Conservation (phyloP, 1,284 basidiomycete species). For the Xanthoconium separans region DNA sequence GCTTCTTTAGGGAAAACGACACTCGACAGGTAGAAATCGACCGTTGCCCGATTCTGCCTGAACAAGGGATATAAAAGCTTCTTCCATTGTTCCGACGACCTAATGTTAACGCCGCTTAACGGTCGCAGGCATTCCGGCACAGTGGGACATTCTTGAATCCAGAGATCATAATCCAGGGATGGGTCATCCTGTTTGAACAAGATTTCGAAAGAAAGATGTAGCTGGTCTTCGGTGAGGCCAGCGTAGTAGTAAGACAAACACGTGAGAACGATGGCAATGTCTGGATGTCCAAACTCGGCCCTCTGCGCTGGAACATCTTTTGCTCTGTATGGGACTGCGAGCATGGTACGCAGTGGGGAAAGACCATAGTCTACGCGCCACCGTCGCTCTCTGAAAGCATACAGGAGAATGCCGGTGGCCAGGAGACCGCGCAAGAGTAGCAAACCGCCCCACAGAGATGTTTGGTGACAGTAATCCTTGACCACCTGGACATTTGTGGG, state of each 20-base stretch:
- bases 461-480: conserved; percentile 13
- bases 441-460: conserved; percentile 33
- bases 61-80: conserved; percentile 37
- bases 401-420: conserved; percentile 41
- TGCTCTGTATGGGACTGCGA: conserved; percentile 54
- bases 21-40: conserved; percentile 50
- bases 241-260: conserved; percentile 52
- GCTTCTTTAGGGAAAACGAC: conserved; percentile 31
- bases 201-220: conserved; percentile 40
- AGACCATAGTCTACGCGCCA: conserved; percentile 58
- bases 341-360: conserved; percentile 40
- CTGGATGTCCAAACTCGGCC: conserved; percentile 58
- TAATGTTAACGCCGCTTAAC: conserved; percentile 41
- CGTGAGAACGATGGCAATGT: conserved; percentile 46
- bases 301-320: conserved; percentile 49
- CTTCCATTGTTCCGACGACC: conserved; percentile 38
- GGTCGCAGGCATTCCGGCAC: conserved; percentile 34
- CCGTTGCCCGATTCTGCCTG: conserved; percentile 36
- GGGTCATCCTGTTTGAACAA: conserved; percentile 47
- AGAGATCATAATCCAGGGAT: conserved; percentile 40
- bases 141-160: conserved; percentile 31
- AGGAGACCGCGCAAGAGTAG: conserved; percentile 47
- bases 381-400: conserved; percentile 41
- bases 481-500: conserved; percentile 18
- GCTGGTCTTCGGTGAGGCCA: conserved; percentile 41